Conservation (phyloP, 768 basidiomycete genomes). For the Tylopilus vinaceipallidus region DNA sequence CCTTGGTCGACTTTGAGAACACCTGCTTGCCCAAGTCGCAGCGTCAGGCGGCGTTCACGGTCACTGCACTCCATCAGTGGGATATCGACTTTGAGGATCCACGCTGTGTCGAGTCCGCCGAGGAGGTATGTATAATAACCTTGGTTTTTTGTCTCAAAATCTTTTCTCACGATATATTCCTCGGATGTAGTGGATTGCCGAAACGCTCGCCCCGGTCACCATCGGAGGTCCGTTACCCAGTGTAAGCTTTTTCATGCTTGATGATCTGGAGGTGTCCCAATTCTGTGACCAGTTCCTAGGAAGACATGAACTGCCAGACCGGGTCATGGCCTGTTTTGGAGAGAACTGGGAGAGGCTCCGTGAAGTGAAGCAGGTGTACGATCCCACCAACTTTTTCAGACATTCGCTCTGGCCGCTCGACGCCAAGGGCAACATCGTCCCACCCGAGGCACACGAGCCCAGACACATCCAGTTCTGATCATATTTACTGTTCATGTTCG, state of each 20-base stretch:
- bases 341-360: constrained; percentile 70
- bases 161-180: constrained; percentile 13
- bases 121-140: constrained; percentile 52
- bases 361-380: constrained; percentile 72
- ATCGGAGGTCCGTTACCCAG: constrained; percentile 83
- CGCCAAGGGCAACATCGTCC: constrained; percentile 50
- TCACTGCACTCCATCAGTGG: constrained; percentile 93
- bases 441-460: constrained; percentile 62
- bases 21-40: constrained; percentile 75
- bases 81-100: constrained; percentile 79
- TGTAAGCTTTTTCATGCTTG: constrained; percentile 46
- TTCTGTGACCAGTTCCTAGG: constrained; percentile 62
- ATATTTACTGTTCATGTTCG: too few relatives aligned
- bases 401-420: constrained; percentile 82
- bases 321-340: constrained; percentile 68
- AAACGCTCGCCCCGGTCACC: constrained; percentile 66
- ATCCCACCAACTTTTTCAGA: constrained; percentile 72
- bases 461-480: constrained; percentile 26
- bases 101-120: constrained; percentile 77
- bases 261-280: constrained; percentile 18
- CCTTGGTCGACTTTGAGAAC: constrained; percentile 68
- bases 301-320: constrained; percentile 60
- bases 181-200: constrained; percentile 66
- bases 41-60: constrained; percentile 78
- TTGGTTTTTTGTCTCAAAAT: background rate